Evolutionary conservation across 2,329 filamentous ascomycete genomes (phyloP).

Genomic region (Botrytis hyacinthi): DNA sequence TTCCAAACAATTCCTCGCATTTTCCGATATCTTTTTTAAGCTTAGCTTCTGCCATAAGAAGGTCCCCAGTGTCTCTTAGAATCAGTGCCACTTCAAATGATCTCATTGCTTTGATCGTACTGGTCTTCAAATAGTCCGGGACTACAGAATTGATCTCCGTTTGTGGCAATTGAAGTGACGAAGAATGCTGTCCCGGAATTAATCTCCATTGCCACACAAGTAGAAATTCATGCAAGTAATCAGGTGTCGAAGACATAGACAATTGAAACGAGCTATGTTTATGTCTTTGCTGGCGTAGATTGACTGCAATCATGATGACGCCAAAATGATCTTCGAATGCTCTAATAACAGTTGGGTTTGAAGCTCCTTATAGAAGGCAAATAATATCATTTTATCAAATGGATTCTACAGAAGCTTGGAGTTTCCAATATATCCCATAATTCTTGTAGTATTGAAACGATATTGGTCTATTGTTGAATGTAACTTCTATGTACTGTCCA

Average conservation of each 20-base stretch:
- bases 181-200: background rate
- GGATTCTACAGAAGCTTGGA: background rate
- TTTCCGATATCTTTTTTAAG: background rate
- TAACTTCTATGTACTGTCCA: background rate
- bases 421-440: background rate
- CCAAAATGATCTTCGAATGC: background rate
- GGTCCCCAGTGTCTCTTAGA: background rate
- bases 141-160: background rate
- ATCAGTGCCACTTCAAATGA: background rate
- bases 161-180: background rate
- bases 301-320: background rate
- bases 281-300: background rate
- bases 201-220: background rate
- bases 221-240: background rate
- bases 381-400: background rate
- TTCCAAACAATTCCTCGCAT: background rate
- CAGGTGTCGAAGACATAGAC: background rate
- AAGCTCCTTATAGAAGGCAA: background rate
- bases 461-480: background rate
- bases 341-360: background rate
- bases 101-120: background rate
- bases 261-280: background rate
- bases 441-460: background rate
- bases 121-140: background rate
- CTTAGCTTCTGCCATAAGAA: background rate